Evolutionary conservation across 495 filamentous ascomycete genomes (phyloP), one percentile per base, ranked within the genome.

Genomic region (Tricharina praecox): DNA sequence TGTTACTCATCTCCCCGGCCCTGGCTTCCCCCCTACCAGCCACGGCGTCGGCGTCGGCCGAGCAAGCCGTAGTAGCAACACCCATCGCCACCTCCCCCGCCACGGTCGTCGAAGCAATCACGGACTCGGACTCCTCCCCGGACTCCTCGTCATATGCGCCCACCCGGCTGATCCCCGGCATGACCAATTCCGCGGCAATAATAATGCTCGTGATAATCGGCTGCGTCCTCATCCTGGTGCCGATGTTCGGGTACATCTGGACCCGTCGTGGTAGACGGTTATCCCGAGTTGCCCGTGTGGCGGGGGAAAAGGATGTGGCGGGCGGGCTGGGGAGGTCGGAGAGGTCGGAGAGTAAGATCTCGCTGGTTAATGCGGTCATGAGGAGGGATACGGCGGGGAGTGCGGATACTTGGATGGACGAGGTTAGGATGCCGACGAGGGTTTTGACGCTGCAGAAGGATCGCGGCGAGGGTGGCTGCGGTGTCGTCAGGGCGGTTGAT

Each of bases 221-320:
- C 15, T 16, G 37, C 37, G 11, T 40, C 15, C 20, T 40, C 16
- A 16, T 40, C 3, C 37, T 40, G 18, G 18, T 40, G 10, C 37
- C 37, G 11, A 40, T 40, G 37, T 40, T 40, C 21, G 21, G 15
- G n/a, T 40, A 40, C 37, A 40, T 40, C 15, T 40, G 10, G n/a
- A 13, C 10, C 15, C n/a, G 20, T 10, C 37, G n/a, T n/a, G n/a
- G n/a, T n/a, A n/a, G 37, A 40, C n/a, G 37, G 20, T 10, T 1
- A n/a, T 10, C n/a, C 1, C 37, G 13, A 40, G 37, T n/a, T n/a
- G n/a, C n/a, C n/a, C n/a, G n/a, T n/a, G n/a, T n/a, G n/a, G n/a
- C n/a, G n/a, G n/a, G n/a, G n/a, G n/a, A n/a, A n/a, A n/a, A n/a
- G n/a, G n/a, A n/a, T n/a, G n/a, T n/a, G n/a, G n/a, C n/a, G n/a